phyloP scores from a whole-genome alignment of 805 yeast genomes.

The Metschnikowia hibisci region DNA sequence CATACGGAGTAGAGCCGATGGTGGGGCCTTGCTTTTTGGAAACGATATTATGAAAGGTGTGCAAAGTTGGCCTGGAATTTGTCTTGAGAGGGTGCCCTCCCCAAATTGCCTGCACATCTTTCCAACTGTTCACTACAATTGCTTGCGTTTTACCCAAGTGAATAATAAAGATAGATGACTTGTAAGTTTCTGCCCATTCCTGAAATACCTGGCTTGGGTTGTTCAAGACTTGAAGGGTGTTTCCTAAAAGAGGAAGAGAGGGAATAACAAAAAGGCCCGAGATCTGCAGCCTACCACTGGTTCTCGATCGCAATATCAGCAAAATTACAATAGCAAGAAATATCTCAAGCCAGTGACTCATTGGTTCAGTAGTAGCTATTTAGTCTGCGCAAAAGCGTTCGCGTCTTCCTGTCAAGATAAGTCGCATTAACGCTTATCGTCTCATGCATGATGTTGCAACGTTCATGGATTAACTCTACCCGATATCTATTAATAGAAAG shows the following conservation, averaged over 20 bases:
- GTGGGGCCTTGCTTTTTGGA: constrained; percentile 56
- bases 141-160: constrained; percentile 54
- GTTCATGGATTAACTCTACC: too few species aligned
- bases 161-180: constrained; percentile 52
- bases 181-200: constrained; percentile 42
- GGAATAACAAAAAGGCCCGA: constrained; percentile 42
- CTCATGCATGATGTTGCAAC: too few species aligned
- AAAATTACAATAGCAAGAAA: constrained; percentile 1
- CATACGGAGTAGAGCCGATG: constrained; percentile 62
- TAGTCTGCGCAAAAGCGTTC: too few species aligned
- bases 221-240: constrained; percentile 37
- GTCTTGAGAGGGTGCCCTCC: constrained; percentile 42
- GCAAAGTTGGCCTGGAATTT: constrained; percentile 63
- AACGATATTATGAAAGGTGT: constrained; percentile 64
- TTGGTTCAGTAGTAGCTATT: background rate
- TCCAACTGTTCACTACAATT: constrained; percentile 64
- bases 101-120: constrained; percentile 54
- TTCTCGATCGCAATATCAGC: background rate
- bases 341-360: background rate
- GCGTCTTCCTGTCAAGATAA: too few species aligned
- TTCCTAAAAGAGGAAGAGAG: constrained; percentile 51
- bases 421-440: too few species aligned
- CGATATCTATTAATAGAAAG: too few species aligned
- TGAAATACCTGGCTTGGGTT: constrained; percentile 50
- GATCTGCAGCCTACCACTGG: constrained; percentile 15